Base-by-base conservation (phyloP, 257 asterid species). In the Linderniella brevidens region DNA sequence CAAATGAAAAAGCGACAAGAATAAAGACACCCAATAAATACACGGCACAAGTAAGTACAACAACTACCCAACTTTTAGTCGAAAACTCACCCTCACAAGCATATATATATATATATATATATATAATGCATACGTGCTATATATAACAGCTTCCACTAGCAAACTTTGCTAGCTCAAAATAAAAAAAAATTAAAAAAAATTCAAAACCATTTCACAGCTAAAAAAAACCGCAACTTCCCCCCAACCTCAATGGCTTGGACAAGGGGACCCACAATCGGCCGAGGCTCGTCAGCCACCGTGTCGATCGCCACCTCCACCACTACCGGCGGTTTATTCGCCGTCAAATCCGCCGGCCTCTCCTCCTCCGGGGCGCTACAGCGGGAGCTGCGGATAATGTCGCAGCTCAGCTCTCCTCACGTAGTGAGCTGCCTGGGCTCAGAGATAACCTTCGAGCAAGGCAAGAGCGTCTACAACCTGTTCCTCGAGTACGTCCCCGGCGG, bases 401-500 rank as follows among this genome's bases (percentile, higher is more conserved):
- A 62, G 9, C 74, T 88, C 1, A 63, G 29, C 46, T 88, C 95
- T 12, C 94, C 94, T 1, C 56, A 59, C 39, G 13, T 84, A 15
- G 69, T 84, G 32, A 61, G 56, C 47, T 80, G 68, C 59, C 32
- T 80, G 0, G 97, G 95, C 48, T 78, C 67, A 0, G 86, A 73
- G 0, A 32, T 54, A 0, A 73, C 81, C 4, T 39, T 8, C 0
- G 84, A 74, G 9, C 13, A 51, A 0, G 52, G 44, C 12, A 35
- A 35, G 9, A n/a, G 12, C 8, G 0, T 44, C 10, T 88, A 58
- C 67, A 84, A 80, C 62, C 60, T 88, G 3, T 74, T 88, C 54
- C 38, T 88, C 62, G 98, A 88, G 66, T 88, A 88, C 37, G 50
- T 72, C 35, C 54, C 80, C 29, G 75, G 82, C 7, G 98, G 98